phyloP scores from a whole-genome alignment of 257 asterid genomes.

The Henckelia pumila region DNA sequence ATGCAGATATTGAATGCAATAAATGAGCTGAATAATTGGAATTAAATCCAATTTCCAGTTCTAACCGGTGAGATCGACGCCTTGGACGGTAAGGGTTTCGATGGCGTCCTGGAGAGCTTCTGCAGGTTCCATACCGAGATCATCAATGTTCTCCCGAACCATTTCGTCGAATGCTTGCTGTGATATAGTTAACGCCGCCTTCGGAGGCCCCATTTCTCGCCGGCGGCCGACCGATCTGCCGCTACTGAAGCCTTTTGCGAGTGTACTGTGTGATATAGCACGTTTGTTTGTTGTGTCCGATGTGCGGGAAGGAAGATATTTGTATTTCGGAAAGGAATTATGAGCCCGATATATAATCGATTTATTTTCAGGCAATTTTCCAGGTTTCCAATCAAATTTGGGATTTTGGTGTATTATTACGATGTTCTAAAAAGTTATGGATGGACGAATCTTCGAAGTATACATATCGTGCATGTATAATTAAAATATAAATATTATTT shows the following conservation, averaged over 20 bases:
- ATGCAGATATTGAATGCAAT: background rate
- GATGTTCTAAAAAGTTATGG: too few species aligned
- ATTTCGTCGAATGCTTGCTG: conserved; percentile 90
- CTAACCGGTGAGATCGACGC: conserved; percentile 86
- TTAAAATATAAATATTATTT: too few species aligned
- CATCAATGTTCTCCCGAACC: conserved; percentile 88
- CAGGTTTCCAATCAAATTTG: too few species aligned
- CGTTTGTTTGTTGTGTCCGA: background rate
- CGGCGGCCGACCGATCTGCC: conserved; percentile 25
- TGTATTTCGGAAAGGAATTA: too few species aligned
- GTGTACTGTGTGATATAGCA: background rate
- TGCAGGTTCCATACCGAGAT: conserved; percentile 82
- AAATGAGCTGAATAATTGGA: background rate
- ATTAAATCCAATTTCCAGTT: conserved; percentile 3
- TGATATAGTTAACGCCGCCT: conserved; percentile 61
- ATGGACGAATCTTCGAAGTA: too few species aligned
- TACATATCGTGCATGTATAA: too few species aligned
- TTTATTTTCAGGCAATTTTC: too few species aligned
- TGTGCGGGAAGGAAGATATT: background rate
- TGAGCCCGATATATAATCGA: too few species aligned
- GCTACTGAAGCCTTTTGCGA: background rate
- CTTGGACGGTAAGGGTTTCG: conserved; percentile 84
- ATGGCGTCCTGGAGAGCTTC: conserved; percentile 91
- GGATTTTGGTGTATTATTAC: too few species aligned
- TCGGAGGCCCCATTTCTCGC: conserved; percentile 57